Percentiles rank a stretch among this genome's conserved stretches.
Conservation (phyloP, 768 basidiomycete species). For the Phanerodontia chrysosporium region DNA sequence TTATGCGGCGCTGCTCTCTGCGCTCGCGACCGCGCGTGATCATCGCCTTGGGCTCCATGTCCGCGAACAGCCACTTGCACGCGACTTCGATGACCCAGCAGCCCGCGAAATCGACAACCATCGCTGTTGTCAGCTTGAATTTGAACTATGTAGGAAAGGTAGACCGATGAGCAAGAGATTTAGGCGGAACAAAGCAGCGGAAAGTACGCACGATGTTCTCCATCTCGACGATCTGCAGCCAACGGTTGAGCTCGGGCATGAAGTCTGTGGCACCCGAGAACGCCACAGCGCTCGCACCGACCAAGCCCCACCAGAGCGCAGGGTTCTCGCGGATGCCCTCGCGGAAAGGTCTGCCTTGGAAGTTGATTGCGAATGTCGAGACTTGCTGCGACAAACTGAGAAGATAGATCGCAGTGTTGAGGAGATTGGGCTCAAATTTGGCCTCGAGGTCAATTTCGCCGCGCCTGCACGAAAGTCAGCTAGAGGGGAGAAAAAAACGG, state of each 20-base stretch:
- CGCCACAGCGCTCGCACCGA: constrained; percentile 86
- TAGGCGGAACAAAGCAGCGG: not conserved
- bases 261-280: constrained; percentile 93
- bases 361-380: constrained; percentile 98
- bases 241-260: constrained; percentile 90
- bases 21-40: constrained; percentile 82
- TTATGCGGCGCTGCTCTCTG: constrained; percentile 53
- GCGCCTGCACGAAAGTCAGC: constrained; percentile 36
- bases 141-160: constrained; percentile 67
- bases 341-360: constrained; percentile 97
- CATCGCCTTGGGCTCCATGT: constrained; percentile 80
- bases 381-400: constrained; percentile 96
- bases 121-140: constrained; percentile 66
- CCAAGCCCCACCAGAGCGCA: constrained; percentile 88
- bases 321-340: constrained; percentile 96
- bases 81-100: constrained; percentile 80
- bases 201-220: constrained; percentile 56
- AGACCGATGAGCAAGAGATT: not conserved
- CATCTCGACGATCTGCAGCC: constrained; percentile 98
- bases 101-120: constrained; percentile 85
- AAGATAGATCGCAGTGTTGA: constrained; percentile 97
- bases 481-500: not conserved
- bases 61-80: constrained; percentile 86
- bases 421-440: constrained; percentile 89
- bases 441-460: constrained; percentile 90